phyloP scores from a whole-genome alignment of 192 early-diverging fungal species.

The Backusella westeae region DNA sequence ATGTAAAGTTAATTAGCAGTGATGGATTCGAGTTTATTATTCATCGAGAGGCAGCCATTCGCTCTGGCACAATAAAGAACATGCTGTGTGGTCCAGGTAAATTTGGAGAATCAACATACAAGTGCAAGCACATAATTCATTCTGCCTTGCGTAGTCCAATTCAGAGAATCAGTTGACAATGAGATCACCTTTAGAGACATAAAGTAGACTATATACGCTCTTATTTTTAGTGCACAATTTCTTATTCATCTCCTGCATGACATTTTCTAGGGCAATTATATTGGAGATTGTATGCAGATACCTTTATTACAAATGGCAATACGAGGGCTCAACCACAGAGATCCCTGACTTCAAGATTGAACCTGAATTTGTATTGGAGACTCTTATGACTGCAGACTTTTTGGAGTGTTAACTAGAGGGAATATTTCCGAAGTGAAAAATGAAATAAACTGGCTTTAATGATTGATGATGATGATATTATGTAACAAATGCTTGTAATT shows the following conservation, averaged over 20 bases:
- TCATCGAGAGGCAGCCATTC: constrained; percentile 82
- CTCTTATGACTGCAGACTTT: constrained; percentile 95
- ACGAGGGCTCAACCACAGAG: constrained; percentile 59
- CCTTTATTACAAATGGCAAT: constrained; percentile 85
- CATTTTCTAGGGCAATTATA: constrained; percentile 67
- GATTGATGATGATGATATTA: no score
- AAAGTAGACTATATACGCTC: constrained; percentile 52
- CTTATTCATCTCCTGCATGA: not conserved
- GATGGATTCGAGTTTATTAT: constrained; percentile 93
- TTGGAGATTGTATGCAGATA: constrained; percentile 95
- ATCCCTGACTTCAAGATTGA: constrained; percentile 92
- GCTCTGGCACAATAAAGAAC: constrained; percentile 91
- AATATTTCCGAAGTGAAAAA: not conserved
- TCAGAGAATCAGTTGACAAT: constrained; percentile 88
- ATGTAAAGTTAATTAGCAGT: constrained; percentile 82
- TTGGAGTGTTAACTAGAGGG: constrained; percentile 70
- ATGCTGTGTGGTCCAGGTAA: constrained; percentile 87
- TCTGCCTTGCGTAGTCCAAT: constrained; percentile 60
- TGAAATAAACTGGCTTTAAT: not conserved
- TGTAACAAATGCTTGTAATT: no score
- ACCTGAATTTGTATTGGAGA: constrained; percentile 84
- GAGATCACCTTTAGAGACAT: constrained; percentile 89
- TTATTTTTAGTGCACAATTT: not conserved
- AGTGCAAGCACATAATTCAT: not conserved
- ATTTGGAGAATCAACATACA: not conserved